Evolutionary conservation across 2,329 filamentous ascomycete species (phyloP).

Genomic region (Didymella pinodella): DNA sequence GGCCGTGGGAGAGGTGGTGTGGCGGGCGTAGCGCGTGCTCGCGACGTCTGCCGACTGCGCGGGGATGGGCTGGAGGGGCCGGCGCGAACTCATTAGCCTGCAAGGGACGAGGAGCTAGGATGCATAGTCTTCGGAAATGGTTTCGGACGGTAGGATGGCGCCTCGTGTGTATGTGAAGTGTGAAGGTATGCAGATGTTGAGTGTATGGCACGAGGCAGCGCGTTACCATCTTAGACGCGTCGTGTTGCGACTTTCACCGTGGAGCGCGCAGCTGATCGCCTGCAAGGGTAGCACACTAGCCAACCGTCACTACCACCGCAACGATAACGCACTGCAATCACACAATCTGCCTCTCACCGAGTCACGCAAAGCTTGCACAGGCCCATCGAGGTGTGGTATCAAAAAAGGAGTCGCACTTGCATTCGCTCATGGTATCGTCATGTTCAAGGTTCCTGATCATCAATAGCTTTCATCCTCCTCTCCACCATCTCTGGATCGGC

Average conservation of each 20-base stretch:
- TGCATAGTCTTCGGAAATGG: constrained; percentile 27
- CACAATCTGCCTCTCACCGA: background rate
- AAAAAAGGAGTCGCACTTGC: background rate
- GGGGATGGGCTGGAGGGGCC: constrained; percentile 44
- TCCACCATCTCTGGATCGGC: constrained; percentile 44
- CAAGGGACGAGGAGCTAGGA: constrained; percentile 9
- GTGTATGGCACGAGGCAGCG: constrained; percentile 16
- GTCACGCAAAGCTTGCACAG: background rate
- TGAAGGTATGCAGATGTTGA: constrained; percentile 11
- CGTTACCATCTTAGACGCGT: constrained; percentile 37
- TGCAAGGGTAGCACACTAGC: background rate
- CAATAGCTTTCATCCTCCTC: constrained; percentile 45
- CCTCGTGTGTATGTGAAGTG: constrained; percentile 8
- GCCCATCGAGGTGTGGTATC: background rate
- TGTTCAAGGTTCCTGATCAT: constrained; percentile 44
- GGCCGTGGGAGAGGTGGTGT: constrained; percentile 22
- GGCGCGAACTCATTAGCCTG: constrained; percentile 46
- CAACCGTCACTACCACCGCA: background rate
- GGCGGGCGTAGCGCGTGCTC: constrained; percentile 37
- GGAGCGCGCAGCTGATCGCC: background rate
- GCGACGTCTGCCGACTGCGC: constrained; percentile 39
- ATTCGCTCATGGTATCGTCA: constrained; percentile 7
- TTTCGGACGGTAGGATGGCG: background rate
- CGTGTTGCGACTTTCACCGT: constrained; percentile 27
- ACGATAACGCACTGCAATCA: background rate